Evolutionary conservation across 164 flowering plant species (phyloP), one percentile per base, ranked within the genome.

Genomic region (Chimonanthus praecox): DNA sequence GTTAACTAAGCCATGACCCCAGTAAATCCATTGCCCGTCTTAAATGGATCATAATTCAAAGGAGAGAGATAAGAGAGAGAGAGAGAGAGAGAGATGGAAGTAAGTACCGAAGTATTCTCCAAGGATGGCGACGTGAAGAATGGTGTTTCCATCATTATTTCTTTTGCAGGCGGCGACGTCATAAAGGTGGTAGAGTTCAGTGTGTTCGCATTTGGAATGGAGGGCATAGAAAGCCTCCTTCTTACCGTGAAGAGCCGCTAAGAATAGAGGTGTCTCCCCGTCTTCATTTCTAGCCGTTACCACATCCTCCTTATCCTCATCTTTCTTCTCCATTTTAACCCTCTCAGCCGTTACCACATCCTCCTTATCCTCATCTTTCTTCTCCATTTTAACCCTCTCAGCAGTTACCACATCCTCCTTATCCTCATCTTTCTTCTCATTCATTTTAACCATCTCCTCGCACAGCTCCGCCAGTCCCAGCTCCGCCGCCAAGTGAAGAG

Each of bases 401-500:
- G n/a, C n/a, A n/a, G 47, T 44, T 4, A 75, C 15, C 46, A 79
- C 67, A 1, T 4, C 66, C 3, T 8, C 3, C n/a, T 60, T 71
- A 10, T 62, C 49, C 44, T 20, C 21, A 20, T 20, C 21, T 20
- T 20, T 20, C 21, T 0, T 48, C 3, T 6, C 33, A 16, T 20
- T 63, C 21, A 16, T 63, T 5, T 58, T 0, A 3, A 62, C 78
- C 11, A 80, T 68, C 64, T 33, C 33, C 49, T 48, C 5, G 64
- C 79, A 77, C 72, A 72, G 74, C 15, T 47, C 69, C 8, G 63
- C 71, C 46, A 16, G 71, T 16, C 82, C 82, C 45, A 54, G 13
- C 43, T 73, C 18, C 6, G 80, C 80, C 5, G 82, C 82, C 2
- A 77, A 44, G 49, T 80, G 82, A 49, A 80, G 79, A 2, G 75